Conservation (phyloP, 1,139 yeast genomes). For the Nakaseomyces uthaithaninus region DNA sequence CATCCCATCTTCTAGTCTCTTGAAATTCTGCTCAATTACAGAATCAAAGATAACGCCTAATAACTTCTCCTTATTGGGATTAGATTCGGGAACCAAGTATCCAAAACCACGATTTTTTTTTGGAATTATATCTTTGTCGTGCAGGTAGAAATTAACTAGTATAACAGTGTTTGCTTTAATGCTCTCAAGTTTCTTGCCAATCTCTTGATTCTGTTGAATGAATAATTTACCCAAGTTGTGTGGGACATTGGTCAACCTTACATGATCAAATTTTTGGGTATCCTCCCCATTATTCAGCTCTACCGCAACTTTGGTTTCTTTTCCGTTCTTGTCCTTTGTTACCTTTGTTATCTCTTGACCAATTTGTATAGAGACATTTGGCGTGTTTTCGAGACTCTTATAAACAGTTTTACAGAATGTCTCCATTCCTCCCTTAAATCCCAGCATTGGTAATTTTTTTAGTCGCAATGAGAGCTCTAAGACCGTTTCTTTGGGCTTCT, state of each 20-base stretch:
- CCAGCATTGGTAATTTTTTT: conserved; percentile 46
- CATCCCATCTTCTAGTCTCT: conserved; percentile 24
- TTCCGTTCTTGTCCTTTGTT: conserved; percentile 7
- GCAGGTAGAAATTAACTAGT: conserved; percentile 55
- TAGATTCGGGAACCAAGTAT: conserved; percentile 63
- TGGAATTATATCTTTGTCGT: conserved; percentile 34
- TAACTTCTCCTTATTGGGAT: conserved; percentile 48
- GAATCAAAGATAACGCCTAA: conserved; percentile 91
- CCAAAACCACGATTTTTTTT: conserved; percentile 62
- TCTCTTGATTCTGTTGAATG: conserved; percentile 12
- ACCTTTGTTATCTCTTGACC: conserved; percentile 22
- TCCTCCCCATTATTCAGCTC: conserved; percentile 14
- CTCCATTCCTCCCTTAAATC: conserved; percentile 47
- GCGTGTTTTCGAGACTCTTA: conserved; percentile 31
- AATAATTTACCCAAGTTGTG: conserved; percentile 29
- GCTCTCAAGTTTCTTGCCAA: conserved; percentile 25
- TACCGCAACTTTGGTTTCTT: conserved; percentile 15
- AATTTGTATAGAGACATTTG: conserved; percentile 38
- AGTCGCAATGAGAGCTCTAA: conserved; percentile 33
- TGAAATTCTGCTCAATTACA: conserved; percentile 52
- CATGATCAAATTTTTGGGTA: conserved; percentile 39
- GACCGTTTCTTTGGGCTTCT: conserved; percentile 38
- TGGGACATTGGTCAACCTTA: conserved; percentile 50
- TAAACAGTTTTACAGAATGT: conserved; percentile 41
- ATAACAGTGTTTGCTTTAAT: conserved; percentile 48